Evolutionary conservation across 1,284 basidiomycete species (phyloP), one percentile per base, ranked within the genome.

Genomic region (Ceratobasidium sp.): DNA sequence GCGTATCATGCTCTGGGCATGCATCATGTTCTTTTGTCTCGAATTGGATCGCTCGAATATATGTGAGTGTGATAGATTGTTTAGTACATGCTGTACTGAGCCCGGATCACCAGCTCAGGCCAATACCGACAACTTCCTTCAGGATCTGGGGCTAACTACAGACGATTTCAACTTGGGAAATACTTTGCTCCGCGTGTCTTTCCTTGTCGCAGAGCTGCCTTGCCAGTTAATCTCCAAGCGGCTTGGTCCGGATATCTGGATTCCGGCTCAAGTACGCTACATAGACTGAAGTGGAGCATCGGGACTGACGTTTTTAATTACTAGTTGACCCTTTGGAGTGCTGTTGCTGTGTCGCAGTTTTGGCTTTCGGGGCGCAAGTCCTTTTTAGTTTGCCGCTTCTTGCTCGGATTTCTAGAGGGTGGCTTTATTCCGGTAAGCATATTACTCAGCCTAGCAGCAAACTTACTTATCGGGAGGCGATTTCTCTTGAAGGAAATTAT

Each of bases 221-320:
- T 91, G 89, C 0, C 90, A 91, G 76, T 81, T 92, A 16, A 80
- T 92, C 50, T 91, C 89, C 3, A 92, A 92, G 80, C 83, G 87
- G n/a, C 84, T 90, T 49, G 90, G 90, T 2, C 88, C 89, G 1
- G 90, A 91, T 79, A 83, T 87, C 30, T 92, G 89, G 89, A 88
- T 91, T 76, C 90, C 91, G 0, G 86, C 82, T 55, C 70, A 76
- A 55, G 55, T 73, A 13, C 52, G 72, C n/a, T 35, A 23, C 4
- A 62, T 44, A 0, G 21, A 16, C 0, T 59, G 18, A 9, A 23
- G 9, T 13, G 14, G 49, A 28, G 57, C 58, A 11, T 38, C 11
- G 11, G 11, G 35, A 38, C 35, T 38, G 35, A 38, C 11, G 11
- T 38, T 38, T 11, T 4, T 11, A 41, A 58, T 38, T 18, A 16